phyloP scores from a whole-genome alignment of 257 asterid genomes.

The Plantago elongata region DNA sequence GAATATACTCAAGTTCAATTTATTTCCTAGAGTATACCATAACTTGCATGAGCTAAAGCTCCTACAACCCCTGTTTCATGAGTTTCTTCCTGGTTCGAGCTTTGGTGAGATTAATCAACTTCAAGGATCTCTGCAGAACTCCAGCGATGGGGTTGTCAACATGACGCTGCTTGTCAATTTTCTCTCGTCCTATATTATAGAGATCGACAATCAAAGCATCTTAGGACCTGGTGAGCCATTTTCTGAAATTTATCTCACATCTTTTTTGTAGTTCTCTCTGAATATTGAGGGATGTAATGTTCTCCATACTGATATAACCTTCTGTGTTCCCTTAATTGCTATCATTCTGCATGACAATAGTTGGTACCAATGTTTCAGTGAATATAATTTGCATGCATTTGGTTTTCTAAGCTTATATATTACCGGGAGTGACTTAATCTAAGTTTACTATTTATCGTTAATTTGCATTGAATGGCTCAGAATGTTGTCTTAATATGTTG shows the following conservation, averaged over 20 bases:
- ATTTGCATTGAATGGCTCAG: too few species aligned
- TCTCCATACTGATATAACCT: conserved; percentile 13
- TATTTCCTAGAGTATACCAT: conserved; percentile 72
- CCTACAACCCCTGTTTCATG: conserved; percentile 89
- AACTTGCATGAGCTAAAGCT: conserved; percentile 67
- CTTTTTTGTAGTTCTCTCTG: neutral
- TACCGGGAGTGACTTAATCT: neutral
- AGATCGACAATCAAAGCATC: conserved; percentile 64
- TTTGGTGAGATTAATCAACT: conserved; percentile 56
- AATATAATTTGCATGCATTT: neutral
- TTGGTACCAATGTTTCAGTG: neutral
- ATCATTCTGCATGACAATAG: conserved; percentile 6
- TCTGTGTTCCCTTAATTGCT: conserved; percentile 12
- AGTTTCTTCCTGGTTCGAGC: conserved; percentile 83
- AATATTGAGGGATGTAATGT: conserved; percentile 7
- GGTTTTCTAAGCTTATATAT: too few species aligned
- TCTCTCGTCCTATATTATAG: conserved; percentile 77
- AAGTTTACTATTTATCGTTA: neutral
- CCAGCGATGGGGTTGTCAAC: conserved; percentile 70
- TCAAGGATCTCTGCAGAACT: conserved; percentile 59
- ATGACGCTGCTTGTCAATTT: conserved; percentile 71
- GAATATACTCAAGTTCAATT: conserved; percentile 75
- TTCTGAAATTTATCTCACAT: conserved; percentile 9
- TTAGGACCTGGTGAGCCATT: conserved; percentile 83
- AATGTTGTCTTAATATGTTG: too few species aligned